Evolutionary conservation across 2,329 filamentous ascomycete genomes (phyloP).

Genomic region (Pseudogymnoascus sp.): DNA sequence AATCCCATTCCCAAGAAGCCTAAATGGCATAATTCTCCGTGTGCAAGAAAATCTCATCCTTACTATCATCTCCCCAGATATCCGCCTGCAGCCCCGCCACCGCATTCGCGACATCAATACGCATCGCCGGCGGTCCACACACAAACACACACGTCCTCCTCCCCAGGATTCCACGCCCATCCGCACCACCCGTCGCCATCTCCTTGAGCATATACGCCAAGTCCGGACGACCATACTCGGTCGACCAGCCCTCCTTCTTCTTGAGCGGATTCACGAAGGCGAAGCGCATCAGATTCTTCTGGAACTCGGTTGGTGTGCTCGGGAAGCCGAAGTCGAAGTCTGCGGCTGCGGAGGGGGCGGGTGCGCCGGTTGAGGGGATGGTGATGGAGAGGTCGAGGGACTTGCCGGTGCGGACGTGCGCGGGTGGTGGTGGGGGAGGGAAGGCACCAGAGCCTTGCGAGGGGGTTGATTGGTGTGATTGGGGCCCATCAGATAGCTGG

Average conservation of each 20-base stretch:
- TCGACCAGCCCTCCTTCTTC: constrained; percentile 75
- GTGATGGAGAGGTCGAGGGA: constrained; percentile 21
- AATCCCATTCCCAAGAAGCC: neutral
- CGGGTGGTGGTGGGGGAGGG: constrained; percentile 14
- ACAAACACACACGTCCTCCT: constrained; percentile 83
- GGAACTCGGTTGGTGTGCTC: constrained; percentile 76
- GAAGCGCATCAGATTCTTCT: constrained; percentile 84
- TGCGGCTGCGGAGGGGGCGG: constrained; percentile 10
- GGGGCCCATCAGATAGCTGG: constrained; percentile 19
- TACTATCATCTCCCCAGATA: constrained; percentile 70
- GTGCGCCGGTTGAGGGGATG: constrained; percentile 16
- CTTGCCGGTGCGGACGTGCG: constrained; percentile 16
- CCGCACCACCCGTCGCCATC: constrained; percentile 64
- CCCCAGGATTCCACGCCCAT: constrained; percentile 65
- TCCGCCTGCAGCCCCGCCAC: constrained; percentile 75
- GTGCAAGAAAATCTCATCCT: constrained; percentile 89
- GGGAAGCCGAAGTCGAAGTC: constrained; percentile 79
- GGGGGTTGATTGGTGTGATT: constrained; percentile 17
- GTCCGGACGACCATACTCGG: constrained; percentile 86
- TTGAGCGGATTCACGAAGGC: constrained; percentile 67
- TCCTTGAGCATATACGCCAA: constrained; percentile 80
- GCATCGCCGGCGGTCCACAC: constrained; percentile 81
- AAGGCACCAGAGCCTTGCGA: constrained; percentile 14
- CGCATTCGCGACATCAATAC: constrained; percentile 78
- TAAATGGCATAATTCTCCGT: constrained; percentile 90